Base-by-base conservation (phyloP, 2,329 filamentous ascomycete species). In the Pezicula carpinea region DNA sequence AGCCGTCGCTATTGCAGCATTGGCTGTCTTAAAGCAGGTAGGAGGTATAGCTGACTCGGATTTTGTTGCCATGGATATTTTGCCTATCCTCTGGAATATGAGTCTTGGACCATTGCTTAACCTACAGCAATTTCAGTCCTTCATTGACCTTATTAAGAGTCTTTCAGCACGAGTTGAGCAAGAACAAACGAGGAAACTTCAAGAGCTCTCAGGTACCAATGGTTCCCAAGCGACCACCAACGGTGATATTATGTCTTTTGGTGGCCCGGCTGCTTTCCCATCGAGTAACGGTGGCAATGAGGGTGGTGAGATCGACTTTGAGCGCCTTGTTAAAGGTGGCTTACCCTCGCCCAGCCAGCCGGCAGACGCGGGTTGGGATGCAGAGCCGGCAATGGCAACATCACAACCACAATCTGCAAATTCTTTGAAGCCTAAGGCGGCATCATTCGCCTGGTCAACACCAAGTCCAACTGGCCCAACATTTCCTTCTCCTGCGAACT, bases 1-100 rank as follows among this genome's bases (percentile, higher is more conserved):
- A 0, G 91, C 90, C 6, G 93, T 99, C 8, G 97, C 97, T 88
- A 87, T 97, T 74, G 91, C 92, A 5, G 86, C 90, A 0, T 73
- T 97, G 29, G 85, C 84, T 46, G 89, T 96, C 1, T 82, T 97
- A 54, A 81, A 80, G 42, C 86, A 96, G 41, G 85, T 99, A 22
- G 90, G 90, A 7, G 79, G 80, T 42, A 76, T 85, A 17, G 91
- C 87, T 4, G 93, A 97, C 62, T 80, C 85, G 2, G 93, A 96
- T 38, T 97, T 96, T 62, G 80, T 96, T 18, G 93, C 93, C 11
- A 83, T 93, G 70, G 92, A 97, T 47, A 82, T 96, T 14, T 71
- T 99, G 10, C 93, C 93, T 0, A 80, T 95, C 8, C 72, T 99
- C 1, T 99, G 93, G 93, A 80, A 70, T 54, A 96, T 97, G 80